Conservation (phyloP, 2,329 filamentous ascomycete genomes). For the Clonostachys chloroleuca region DNA sequence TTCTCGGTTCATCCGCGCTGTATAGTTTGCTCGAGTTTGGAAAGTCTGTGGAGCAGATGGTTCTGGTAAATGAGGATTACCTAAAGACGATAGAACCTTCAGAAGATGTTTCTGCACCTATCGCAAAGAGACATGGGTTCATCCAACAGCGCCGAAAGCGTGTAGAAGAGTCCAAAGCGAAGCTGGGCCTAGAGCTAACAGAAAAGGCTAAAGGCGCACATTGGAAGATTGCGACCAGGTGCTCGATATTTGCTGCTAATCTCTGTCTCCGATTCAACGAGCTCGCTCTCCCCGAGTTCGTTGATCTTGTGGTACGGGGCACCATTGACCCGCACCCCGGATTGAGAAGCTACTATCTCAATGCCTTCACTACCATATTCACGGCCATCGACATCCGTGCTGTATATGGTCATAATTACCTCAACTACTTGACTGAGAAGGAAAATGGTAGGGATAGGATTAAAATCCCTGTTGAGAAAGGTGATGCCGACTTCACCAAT, state of each 20-base stretch:
- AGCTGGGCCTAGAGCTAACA: constrained; percentile 77
- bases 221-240: constrained; percentile 93
- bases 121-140: constrained; percentile 59
- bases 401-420: constrained; percentile 79
- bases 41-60: constrained; percentile 79
- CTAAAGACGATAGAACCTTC: constrained; percentile 68
- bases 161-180: constrained; percentile 81
- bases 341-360: constrained; percentile 74
- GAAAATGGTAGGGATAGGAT: constrained; percentile 74
- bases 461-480: constrained; percentile 65
- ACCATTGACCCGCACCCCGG: constrained; percentile 89
- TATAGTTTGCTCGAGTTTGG: constrained; percentile 91
- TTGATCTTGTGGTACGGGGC: constrained; percentile 77
- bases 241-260: constrained; percentile 85
- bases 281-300: constrained; percentile 75
- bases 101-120: constrained; percentile 56
- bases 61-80: constrained; percentile 69
- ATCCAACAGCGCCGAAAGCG: constrained; percentile 70
- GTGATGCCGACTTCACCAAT: constrained; percentile 74
- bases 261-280: constrained; percentile 88
- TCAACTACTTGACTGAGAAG: constrained; percentile 78
- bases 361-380: constrained; percentile 72
- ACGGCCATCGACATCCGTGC: constrained; percentile 85
- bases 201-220: constrained; percentile 75
- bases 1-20: constrained; percentile 73